Percentiles rank a stretch among this genome's conserved stretches.
phyloP scores from a whole-genome alignment of 345 rosid genomes.

The Geranium rotundifolium region DNA sequence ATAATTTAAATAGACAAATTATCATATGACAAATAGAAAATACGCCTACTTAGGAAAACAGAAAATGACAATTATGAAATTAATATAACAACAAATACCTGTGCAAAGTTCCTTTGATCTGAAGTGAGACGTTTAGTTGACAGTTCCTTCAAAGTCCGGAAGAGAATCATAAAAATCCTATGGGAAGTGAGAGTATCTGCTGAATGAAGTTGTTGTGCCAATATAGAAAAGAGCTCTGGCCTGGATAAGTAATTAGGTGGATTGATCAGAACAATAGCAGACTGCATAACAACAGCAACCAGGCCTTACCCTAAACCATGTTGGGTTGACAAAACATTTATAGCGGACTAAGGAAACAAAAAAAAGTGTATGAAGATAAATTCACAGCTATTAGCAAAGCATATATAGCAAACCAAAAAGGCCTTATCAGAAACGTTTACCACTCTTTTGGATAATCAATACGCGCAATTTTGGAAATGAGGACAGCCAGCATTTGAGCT shows the following conservation, averaged over 20 bases:
- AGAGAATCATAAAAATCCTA: constrained; percentile 82
- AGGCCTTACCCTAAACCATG: neutral
- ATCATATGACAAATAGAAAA: neutral
- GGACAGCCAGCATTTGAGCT: constrained; percentile 75
- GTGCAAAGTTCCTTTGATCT: constrained; percentile 70
- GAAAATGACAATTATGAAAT: neutral
- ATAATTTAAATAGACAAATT: no score
- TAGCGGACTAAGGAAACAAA: neutral
- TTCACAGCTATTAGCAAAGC: neutral
- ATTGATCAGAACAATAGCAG: constrained; percentile 11
- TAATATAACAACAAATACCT: constrained; percentile 35
- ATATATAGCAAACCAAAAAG: constrained; percentile 1
- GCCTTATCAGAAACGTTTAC: constrained; percentile 15
- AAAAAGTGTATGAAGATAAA: neutral
- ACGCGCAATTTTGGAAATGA: constrained; percentile 83
- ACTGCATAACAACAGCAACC: neutral
- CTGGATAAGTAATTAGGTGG: constrained; percentile 34
- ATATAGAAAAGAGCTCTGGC: constrained; percentile 73
- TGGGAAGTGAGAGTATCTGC: constrained; percentile 78
- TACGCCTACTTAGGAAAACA: neutral
- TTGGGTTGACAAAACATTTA: neutral
- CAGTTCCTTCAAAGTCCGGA: constrained; percentile 81
- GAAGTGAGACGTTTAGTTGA: constrained; percentile 87
- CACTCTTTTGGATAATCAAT: constrained; percentile 96
- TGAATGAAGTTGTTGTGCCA: constrained; percentile 76